Evolutionary conservation across 129 eudicot genomes (phyloP).

Genomic region (Helichrysum umbraculigerum): DNA sequence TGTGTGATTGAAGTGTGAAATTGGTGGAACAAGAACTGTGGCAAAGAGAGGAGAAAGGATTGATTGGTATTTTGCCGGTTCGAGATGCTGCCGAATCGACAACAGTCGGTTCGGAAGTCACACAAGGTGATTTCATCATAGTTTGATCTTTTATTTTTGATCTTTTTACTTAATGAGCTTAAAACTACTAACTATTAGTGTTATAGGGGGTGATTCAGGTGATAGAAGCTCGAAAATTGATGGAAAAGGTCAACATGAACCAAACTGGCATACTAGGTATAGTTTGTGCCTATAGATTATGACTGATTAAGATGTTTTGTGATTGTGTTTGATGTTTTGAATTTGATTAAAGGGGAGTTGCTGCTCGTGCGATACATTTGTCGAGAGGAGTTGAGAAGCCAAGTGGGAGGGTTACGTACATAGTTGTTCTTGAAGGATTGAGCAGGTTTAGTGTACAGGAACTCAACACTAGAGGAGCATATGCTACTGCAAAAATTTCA

Average conservation of each 20-base stretch:
- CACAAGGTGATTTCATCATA: conserved; percentile 44
- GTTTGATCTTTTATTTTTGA: too few species aligned
- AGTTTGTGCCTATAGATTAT: not conserved
- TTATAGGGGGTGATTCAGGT: conserved; percentile 48
- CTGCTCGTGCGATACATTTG: conserved; percentile 94
- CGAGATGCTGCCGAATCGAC: conserved; percentile 67
- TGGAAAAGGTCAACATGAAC: conserved; percentile 68
- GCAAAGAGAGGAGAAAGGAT: conserved; percentile 95
- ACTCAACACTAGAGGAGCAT: conserved; percentile 82
- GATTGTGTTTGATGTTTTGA: conserved; percentile 3
- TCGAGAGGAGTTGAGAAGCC: conserved; percentile 99
- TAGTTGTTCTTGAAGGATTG: conserved; percentile 93
- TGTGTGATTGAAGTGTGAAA: conserved; percentile 56
- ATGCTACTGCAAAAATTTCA: conserved; percentile 77
- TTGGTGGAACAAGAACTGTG: conserved; percentile 91
- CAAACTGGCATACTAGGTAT: conserved; percentile 91
- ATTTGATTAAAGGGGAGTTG: conserved; percentile 71
- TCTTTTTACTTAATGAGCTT: not conserved
- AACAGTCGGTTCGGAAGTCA: conserved; percentile 43
- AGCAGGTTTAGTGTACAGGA: conserved; percentile 89
- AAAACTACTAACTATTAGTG: conserved; percentile 21
- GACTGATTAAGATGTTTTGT: not conserved
- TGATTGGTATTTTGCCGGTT: conserved; percentile 89
- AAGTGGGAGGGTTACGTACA: conserved; percentile 92
- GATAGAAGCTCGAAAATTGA: conserved; percentile 56